Conservation (phyloP, 2,329 filamentous ascomycete species). For the Ramichloridium luteum region DNA sequence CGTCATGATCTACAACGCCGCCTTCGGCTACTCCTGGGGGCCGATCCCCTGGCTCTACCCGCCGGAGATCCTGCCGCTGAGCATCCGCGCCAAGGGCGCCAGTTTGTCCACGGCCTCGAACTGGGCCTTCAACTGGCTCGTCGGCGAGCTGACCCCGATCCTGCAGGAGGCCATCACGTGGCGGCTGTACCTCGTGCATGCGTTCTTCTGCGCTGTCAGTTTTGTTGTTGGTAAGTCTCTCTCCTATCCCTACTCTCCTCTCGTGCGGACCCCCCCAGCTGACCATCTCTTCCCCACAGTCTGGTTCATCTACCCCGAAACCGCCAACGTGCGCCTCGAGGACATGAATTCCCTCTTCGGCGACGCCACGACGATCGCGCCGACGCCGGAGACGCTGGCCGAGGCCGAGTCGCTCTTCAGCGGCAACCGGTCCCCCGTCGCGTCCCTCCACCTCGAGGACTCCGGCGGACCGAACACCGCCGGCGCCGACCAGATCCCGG, state of each 20-base stretch:
- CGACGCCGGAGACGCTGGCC: constrained; percentile 63
- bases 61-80: constrained; percentile 93
- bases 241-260: background rate
- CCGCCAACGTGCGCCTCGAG: constrained; percentile 84
- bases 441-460: constrained; percentile 58
- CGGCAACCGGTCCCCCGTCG: constrained; percentile 59
- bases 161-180: constrained; percentile 85
- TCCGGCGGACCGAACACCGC: constrained; percentile 10
- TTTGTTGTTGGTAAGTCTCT: constrained; percentile 78
- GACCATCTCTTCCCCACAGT: constrained; percentile 42
- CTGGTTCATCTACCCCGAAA: constrained; percentile 96
- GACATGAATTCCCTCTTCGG: constrained; percentile 95
- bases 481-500: constrained; percentile 53
- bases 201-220: constrained; percentile 90
- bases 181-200: constrained; percentile 88
- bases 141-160: constrained; percentile 88
- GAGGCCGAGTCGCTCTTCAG: constrained; percentile 76
- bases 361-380: constrained; percentile 73
- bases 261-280: background rate
- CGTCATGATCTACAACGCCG: constrained; percentile 97
- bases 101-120: constrained; percentile 93
- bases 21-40: constrained; percentile 95
- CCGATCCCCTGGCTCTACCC: constrained; percentile 97
- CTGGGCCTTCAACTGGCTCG: constrained; percentile 97
- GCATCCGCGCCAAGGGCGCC: constrained; percentile 92